Evolutionary conservation across 768 basidiomycete genomes (phyloP).

Genomic region (Lentinula lateritia): DNA sequence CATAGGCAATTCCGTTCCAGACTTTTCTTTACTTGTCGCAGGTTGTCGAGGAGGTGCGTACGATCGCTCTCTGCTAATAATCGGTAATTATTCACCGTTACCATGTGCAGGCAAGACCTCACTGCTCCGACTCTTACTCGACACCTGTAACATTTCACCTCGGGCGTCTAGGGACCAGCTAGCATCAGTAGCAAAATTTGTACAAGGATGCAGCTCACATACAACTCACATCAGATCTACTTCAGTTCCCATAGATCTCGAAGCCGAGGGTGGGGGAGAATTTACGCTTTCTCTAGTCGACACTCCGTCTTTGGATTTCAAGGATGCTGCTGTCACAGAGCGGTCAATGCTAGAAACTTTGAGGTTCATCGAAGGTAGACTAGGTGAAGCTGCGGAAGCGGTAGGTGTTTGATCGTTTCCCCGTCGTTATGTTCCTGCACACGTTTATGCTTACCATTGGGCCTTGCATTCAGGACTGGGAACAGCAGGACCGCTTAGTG

Average conservation of each 20-base stretch:
- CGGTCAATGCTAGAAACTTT: constrained; percentile 62
- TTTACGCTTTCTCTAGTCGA: constrained; percentile 72
- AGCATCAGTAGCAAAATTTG: constrained; percentile 75
- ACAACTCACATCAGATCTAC: constrained; percentile 68
- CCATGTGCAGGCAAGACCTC: constrained; percentile 72
- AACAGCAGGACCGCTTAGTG: constrained; percentile 65
- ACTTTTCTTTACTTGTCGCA: constrained; percentile 74
- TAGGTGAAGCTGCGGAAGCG: constrained; percentile 70
- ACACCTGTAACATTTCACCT: constrained; percentile 66
- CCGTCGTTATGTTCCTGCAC: constrained; percentile 10
- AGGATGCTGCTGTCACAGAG: constrained; percentile 60
- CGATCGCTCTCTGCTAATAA: constrained; percentile 10
- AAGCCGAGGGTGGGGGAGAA: constrained; percentile 39
- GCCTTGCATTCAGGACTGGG: constrained; percentile 53
- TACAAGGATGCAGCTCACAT: constrained; percentile 67
- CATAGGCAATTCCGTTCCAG: constrained; percentile 9
- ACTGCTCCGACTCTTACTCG: constrained; percentile 79
- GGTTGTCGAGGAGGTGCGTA: constrained; percentile 65
- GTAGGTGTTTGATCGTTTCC: constrained; percentile 43
- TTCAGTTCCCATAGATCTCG: constrained; percentile 66
- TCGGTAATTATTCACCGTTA: constrained; percentile 17
- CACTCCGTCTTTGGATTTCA: constrained; percentile 76
- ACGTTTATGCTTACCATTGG: constrained; percentile 15
- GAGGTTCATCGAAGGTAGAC: constrained; percentile 65
- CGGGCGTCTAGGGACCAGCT: constrained; percentile 69